Conservation (phyloP, 768 basidiomycete species). For the Tylopilus rubrobrunneus region DNA sequence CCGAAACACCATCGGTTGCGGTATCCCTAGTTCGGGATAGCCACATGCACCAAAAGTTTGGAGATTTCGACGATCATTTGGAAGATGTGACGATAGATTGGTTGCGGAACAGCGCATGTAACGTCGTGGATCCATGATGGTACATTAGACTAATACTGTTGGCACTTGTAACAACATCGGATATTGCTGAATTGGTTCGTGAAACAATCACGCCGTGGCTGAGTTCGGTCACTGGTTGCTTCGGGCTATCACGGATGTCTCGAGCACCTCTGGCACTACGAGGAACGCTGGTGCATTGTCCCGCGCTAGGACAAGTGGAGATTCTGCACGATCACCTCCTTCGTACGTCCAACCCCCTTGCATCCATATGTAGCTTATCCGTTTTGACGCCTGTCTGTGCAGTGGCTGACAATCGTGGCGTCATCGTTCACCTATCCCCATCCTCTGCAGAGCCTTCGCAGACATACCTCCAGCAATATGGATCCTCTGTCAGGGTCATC, state of each 20-base stretch:
- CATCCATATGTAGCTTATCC: not conserved
- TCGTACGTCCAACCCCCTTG: slow-evolving; percentile 27
- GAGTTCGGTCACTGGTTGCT: too few species aligned
- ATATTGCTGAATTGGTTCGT: not conserved
- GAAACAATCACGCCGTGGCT: too few species aligned
- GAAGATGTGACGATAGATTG: slow-evolving; percentile 62
- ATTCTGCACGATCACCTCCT: slow-evolving; percentile 57
- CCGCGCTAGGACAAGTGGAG: slow-evolving; percentile 46
- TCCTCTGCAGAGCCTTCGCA: slow-evolving; percentile 35
- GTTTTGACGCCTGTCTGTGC: slow-evolving; percentile 2
- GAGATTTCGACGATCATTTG: slow-evolving; percentile 81
- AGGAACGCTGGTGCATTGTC: slow-evolving; percentile 60
- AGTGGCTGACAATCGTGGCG: slow-evolving; percentile 40
- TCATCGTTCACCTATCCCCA: slow-evolving; percentile 49
- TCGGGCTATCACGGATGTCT: slow-evolving; percentile 9
- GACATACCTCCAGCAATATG: slow-evolving; percentile 24
- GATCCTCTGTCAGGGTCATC: slow-evolving; percentile 28
- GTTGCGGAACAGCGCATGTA: slow-evolving; percentile 39
- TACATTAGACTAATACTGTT: too few species aligned
- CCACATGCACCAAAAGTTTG: slow-evolving; percentile 54
- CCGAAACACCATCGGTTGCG: slow-evolving; percentile 45
- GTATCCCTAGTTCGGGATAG: slow-evolving; percentile 46
- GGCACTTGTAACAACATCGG: not conserved
- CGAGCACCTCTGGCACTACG: slow-evolving; percentile 26
- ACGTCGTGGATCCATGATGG: slow-evolving; percentile 15